Evolutionary conservation across 2,329 filamentous ascomycete species (phyloP), one percentile per base, ranked within the genome.

Genomic region (Paraphaeosphaeria sporulosa): DNA sequence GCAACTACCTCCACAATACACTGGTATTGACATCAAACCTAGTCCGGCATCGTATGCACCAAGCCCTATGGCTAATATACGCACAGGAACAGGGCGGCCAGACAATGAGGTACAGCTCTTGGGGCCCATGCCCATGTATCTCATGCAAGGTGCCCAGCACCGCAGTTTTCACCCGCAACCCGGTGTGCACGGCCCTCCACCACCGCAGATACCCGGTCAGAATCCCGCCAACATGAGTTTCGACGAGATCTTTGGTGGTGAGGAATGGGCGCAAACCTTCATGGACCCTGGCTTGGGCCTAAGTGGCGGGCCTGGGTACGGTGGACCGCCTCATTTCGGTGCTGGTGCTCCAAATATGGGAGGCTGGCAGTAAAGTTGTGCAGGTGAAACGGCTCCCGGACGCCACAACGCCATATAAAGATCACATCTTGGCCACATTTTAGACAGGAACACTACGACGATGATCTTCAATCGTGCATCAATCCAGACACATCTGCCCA

Each of bases 91-190:
- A 6, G 51, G 66, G n/a, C 66, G 68, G 32, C 67, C 60, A n/a
- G 89, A 90, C 56, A 86, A 91, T 53, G 90, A 93, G 69, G 90
- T 89, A 19, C 90, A 93, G 64, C 82, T 93, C 13, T 87, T 92
- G 59, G 89, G 87, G 0, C 87, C 90, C 1, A 82, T 92, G 40
- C 89, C 90, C 17, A 87, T 89, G 40, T 94, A 92, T 70, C 81
- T 93, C 66, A 85, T 90, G 78, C 86, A 89, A 72, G 80, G 70
- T 48, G 65, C 68, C 54, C 71, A 73, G 36, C 64, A 69, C 46
- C 54, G 70, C 51, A 64, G 58, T 42, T 74, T 66, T 59, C 75
- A 66, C 49, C 70, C 73, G 38, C 71, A 71, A 19, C 62, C 60
- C 43, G 62, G 63, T 17, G 58, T 64, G 23, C 67, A 70, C 6